A percentile compares a stretch with the other conserved stretches of the same genome.
Evolutionary conservation across 2,329 filamentous ascomycete genomes (phyloP).

Genomic region (Microsporum ferrugineum): DNA sequence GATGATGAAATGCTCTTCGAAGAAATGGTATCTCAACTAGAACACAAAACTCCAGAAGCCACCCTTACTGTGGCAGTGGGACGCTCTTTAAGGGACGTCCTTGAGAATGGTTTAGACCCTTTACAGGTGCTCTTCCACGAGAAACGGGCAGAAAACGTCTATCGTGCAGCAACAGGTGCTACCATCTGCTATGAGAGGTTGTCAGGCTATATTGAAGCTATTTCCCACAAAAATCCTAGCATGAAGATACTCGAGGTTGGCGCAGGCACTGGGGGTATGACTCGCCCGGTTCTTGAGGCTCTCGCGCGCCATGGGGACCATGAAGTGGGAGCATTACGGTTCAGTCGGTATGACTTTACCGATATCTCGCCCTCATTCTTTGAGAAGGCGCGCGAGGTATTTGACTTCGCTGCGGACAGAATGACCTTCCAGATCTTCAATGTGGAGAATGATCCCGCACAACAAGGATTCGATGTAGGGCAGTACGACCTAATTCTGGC

Average conservation of each 20-base stretch:
- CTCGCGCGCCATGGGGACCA: neutral
- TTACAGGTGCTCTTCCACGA: no score
- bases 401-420: neutral
- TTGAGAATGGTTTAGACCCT: no score
- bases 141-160: no score
- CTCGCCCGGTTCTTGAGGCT: neutral
- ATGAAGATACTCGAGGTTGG: slow-evolving; percentile 16
- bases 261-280: slow-evolving; percentile 9
- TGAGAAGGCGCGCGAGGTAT: neutral
- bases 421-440: slow-evolving; percentile 13
- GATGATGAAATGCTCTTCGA: no score
- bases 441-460: slow-evolving; percentile 12
- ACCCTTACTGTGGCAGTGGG: no score
- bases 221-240: slow-evolving; percentile 11
- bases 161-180: neutral
- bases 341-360: slow-evolving; percentile 9
- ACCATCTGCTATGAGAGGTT: neutral
- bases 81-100: no score
- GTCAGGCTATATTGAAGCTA: neutral
- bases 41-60: no score
- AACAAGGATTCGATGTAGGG: slow-evolving; percentile 15
- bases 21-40: no score
- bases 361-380: neutral
- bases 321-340: neutral
- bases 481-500: slow-evolving; percentile 18